phyloP scores from a whole-genome alignment of 306 rosid species.

The Hippophae gyantsensis region DNA sequence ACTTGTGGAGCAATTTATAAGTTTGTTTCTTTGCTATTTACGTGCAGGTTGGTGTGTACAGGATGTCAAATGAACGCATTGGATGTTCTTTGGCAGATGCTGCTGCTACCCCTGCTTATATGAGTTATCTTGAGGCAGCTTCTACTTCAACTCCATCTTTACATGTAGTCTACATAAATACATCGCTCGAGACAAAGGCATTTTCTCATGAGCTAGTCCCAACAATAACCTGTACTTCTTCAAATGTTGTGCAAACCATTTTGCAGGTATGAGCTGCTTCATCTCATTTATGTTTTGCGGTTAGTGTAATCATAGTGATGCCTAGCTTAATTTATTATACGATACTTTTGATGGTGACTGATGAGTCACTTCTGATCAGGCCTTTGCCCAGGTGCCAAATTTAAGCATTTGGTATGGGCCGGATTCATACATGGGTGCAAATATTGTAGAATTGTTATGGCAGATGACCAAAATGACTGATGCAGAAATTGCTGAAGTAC shows the following conservation, averaged over 20 bases:
- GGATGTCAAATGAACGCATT: conserved; percentile 85
- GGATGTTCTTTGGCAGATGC: conserved; percentile 97
- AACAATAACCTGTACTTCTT: conserved; percentile 96
- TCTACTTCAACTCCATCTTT: conserved; percentile 62
- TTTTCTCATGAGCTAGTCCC: conserved; percentile 92
- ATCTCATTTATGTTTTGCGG: background rate
- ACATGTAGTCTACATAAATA: conserved; percentile 89
- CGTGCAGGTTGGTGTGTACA: conserved; percentile 78
- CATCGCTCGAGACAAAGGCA: conserved; percentile 87
- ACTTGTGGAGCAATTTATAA: conserved; percentile 9
- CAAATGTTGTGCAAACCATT: conserved; percentile 91
- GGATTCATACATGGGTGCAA: conserved; percentile 99
- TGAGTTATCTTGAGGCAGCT: conserved; percentile 74
- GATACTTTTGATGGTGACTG: too few relatives aligned
- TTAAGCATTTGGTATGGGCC: conserved; percentile 84
- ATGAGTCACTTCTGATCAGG: conserved; percentile 34
- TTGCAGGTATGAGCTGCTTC: conserved; percentile 48
- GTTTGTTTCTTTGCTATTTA: conserved; percentile 17
- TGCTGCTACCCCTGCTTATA: conserved; percentile 61
- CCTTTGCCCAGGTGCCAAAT: conserved; percentile 85
- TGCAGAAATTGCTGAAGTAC: conserved; percentile 70
- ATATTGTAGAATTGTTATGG: conserved; percentile 60
- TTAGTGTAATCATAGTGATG: background rate
- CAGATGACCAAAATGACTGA: conserved; percentile 83
- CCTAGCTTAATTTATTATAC: too few relatives aligned